Conservation (phyloP, 2,329 filamentous ascomycete genomes). For the Pyrenophora tritici-repentis region DNA sequence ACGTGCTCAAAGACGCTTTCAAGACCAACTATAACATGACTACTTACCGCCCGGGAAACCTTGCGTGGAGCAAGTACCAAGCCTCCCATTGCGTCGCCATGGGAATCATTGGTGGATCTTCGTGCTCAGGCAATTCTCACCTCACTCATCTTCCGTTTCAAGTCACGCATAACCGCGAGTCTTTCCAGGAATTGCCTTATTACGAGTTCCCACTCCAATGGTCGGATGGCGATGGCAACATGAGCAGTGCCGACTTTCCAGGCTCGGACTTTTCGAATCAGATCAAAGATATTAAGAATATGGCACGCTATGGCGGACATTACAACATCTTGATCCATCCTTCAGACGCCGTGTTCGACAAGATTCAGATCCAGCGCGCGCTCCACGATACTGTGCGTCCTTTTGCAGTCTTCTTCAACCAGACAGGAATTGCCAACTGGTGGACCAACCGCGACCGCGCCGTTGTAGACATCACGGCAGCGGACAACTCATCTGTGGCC, state of each 20-base stretch:
- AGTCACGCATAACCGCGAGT: slow-evolving; percentile 13
- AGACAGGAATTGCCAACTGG: slow-evolving; percentile 14
- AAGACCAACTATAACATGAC: slow-evolving; percentile 14
- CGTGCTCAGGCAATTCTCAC: slow-evolving; percentile 11
- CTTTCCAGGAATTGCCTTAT: slow-evolving; percentile 12
- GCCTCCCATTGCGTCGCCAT: slow-evolving; percentile 9
- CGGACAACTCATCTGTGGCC: background rate
- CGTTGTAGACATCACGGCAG: background rate
- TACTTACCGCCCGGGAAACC: slow-evolving; percentile 9
- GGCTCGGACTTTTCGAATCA: slow-evolving; percentile 14
- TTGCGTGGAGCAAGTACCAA: slow-evolving; percentile 15
- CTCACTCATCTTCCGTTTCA: slow-evolving; percentile 11
- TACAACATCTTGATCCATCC: slow-evolving; percentile 18
- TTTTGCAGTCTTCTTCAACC: slow-evolving; percentile 13
- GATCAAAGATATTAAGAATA: slow-evolving; percentile 8
- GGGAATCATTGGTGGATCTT: slow-evolving; percentile 12
- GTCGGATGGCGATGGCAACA: slow-evolving; percentile 13
- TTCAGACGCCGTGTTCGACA: slow-evolving; percentile 12
- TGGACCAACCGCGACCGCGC: slow-evolving; percentile 12
- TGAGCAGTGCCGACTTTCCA: slow-evolving; percentile 13
- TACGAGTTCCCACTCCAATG: slow-evolving; percentile 14
- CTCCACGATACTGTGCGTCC: slow-evolving; percentile 11
- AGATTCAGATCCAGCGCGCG: slow-evolving; percentile 10
- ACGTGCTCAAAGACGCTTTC: slow-evolving; percentile 7
- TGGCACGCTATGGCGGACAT: slow-evolving; percentile 12